These are phyloP conservation scores for Yamadazyma aaseri DNA, from an alignment of 1,139 yeast genomes.

Conservation along the genomic window DNA sequence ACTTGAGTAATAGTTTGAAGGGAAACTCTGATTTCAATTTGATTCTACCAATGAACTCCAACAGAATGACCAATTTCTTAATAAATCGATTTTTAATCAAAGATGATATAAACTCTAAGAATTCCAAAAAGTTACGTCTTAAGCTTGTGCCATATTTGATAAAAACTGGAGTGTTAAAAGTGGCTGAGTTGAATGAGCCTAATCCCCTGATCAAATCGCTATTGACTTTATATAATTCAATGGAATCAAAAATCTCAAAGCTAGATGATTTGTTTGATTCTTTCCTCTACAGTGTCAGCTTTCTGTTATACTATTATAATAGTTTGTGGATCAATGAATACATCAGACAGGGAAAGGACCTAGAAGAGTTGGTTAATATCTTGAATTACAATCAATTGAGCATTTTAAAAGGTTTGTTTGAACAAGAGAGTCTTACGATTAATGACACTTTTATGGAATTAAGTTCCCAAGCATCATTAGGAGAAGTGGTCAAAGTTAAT, in stretches of 20 bases:
- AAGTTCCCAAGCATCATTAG: background rate
- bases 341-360: conserved; percentile 12
- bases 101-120: conserved; percentile 18
- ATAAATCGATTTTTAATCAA: conserved; percentile 33
- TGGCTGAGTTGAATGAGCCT: background rate
- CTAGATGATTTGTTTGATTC: conserved; percentile 43
- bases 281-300: conserved; percentile 33
- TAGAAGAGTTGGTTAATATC: conserved; percentile 12
- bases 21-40: conserved; percentile 11
- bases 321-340: conserved; percentile 17
- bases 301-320: conserved; percentile 17
- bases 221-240: conserved; percentile 13
- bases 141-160: conserved; percentile 10
- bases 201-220: conserved; percentile 8
- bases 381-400: conserved; percentile 12
- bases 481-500: no score
- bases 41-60: conserved; percentile 33
- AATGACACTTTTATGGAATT: conserved; percentile 8
- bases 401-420: conserved; percentile 9
- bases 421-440: conserved; percentile 10
- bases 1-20: conserved; percentile 16
- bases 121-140: conserved; percentile 17
- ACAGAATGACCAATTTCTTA: conserved; percentile 39
- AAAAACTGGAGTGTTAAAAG: conserved; percentile 1
- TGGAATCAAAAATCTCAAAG: conserved; percentile 15